Percentiles rank a stretch among this genome's conserved stretches.
These are phyloP conservation scores for Tricholoma bakamatsutake DNA, from an alignment of 768 basidiomycete species.

Conservation along the genomic window DNA sequence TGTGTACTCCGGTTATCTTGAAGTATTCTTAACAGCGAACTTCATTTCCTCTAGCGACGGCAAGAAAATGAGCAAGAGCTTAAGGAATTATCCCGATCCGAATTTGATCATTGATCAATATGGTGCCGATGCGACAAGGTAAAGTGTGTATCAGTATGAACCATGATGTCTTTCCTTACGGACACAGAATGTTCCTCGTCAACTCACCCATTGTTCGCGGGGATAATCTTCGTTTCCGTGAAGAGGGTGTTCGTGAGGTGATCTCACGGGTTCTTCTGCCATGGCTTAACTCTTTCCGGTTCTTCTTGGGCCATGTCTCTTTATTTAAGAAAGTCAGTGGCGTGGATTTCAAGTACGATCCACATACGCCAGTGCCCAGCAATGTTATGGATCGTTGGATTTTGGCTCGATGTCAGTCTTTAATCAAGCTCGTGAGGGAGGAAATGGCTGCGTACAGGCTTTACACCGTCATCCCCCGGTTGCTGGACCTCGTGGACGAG, in stretches of 20 bases:
- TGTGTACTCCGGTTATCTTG: slow-evolving; percentile 32
- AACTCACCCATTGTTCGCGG: slow-evolving; percentile 98
- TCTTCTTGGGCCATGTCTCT: slow-evolving; percentile 94
- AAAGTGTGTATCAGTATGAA: not conserved
- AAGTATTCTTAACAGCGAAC: slow-evolving; percentile 1
- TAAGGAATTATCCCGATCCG: slow-evolving; percentile 96
- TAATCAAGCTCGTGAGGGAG: slow-evolving; percentile 84
- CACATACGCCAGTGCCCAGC: slow-evolving; percentile 72
- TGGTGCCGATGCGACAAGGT: slow-evolving; percentile 95
- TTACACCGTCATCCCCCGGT: slow-evolving; percentile 94
- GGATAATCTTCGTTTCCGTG: slow-evolving; percentile 96
- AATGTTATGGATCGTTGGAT: slow-evolving; percentile 99
- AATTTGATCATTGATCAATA: slow-evolving; percentile 84
- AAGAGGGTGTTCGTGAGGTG: slow-evolving; percentile 96
- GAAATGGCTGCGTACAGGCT: slow-evolving; percentile 98
- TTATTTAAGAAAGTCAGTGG: slow-evolving; percentile 78
- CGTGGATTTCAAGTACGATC: slow-evolving; percentile 78
- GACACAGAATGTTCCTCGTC: slow-evolving; percentile 86
- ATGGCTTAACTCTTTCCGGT: slow-evolving; percentile 98
- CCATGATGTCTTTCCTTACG: slow-evolving; percentile 1
- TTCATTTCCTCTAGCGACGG: slow-evolving; percentile 59
- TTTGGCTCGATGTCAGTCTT: slow-evolving; percentile 93
- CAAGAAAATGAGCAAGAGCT: slow-evolving; percentile 99
- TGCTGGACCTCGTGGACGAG: slow-evolving; percentile 90
- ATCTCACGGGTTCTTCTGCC: slow-evolving; percentile 94